These are phyloP conservation scores for Handroanthus guayacan DNA, from an alignment of 257 asterid species.

Conservation along the genomic window DNA sequence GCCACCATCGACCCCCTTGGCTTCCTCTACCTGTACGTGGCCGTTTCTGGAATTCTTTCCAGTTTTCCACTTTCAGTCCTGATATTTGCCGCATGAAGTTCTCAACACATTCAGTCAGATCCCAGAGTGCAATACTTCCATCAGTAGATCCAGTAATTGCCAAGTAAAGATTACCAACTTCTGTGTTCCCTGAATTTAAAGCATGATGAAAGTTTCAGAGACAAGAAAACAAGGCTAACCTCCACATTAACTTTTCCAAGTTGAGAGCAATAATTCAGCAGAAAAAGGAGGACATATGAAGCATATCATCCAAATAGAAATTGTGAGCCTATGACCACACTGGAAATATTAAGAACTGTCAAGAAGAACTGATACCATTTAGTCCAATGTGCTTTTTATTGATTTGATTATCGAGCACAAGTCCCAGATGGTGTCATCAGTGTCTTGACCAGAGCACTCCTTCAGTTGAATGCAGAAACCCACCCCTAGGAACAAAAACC, in stretches of 20 bases:
- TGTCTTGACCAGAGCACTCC: neutral
- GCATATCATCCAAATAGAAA: slow-evolving; percentile 8
- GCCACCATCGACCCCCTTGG: slow-evolving; percentile 95
- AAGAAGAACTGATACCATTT: neutral
- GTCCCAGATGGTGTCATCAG: slow-evolving; percentile 14
- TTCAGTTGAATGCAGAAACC: neutral
- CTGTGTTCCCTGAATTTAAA: slow-evolving; percentile 50
- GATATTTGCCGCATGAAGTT: slow-evolving; percentile 69
- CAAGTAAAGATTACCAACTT: slow-evolving; percentile 58
- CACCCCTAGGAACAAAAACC: neutral
- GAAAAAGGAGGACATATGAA: slow-evolving; percentile 27
- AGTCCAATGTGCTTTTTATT: slow-evolving; percentile 5
- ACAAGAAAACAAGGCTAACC: neutral
- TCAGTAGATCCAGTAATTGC: slow-evolving; percentile 88
- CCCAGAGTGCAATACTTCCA: slow-evolving; percentile 93
- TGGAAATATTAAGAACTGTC: neutral
- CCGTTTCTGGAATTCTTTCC: slow-evolving; percentile 72
- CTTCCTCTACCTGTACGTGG: slow-evolving; percentile 99
- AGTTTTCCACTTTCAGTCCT: slow-evolving; percentile 59
- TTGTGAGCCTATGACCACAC: neutral
- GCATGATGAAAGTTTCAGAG: slow-evolving; percentile 28
- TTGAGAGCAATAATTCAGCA: slow-evolving; percentile 8
- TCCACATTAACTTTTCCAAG: neutral
- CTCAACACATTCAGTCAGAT: slow-evolving; percentile 76
- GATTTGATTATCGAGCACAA: slow-evolving; percentile 11